Percentiles rank a stretch among this genome's conserved stretches.
Evolutionary conservation across 345 rosid genomes (phyloP).

Genomic region (Sisymbrium altissimum): DNA sequence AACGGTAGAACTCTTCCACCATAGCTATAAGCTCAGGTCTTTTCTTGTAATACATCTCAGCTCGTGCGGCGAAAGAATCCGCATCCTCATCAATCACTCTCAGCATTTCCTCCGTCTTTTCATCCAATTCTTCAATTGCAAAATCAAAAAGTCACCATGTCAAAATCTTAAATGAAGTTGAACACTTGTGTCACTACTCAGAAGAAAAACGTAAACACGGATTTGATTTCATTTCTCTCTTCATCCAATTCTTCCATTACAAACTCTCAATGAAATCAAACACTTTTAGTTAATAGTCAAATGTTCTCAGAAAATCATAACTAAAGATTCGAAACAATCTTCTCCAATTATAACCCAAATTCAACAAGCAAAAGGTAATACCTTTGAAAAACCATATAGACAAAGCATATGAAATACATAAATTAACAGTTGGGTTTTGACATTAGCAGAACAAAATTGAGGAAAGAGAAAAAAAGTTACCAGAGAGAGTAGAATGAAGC

Average conservation of each 20-base stretch:
- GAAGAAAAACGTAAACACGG: not conserved
- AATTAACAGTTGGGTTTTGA: not conserved
- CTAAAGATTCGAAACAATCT: not conserved
- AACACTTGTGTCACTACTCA: not conserved
- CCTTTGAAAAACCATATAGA: not conserved
- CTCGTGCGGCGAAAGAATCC: constrained; percentile 33
- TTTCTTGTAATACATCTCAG: constrained; percentile 40
- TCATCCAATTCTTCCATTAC: not conserved
- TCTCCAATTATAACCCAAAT: not conserved
- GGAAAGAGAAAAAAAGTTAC: constrained; percentile 3
- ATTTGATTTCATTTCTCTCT: not conserved
- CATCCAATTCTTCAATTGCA: constrained; percentile 29
- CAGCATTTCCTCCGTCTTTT: constrained; percentile 27
- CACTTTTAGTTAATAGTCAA: not conserved
- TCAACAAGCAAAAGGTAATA: not conserved
- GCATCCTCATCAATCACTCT: constrained; percentile 38
- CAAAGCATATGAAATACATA: not conserved
- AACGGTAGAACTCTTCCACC: constrained; percentile 35
- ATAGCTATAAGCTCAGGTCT: constrained; percentile 35
- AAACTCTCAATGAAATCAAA: not conserved
- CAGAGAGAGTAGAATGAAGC: constrained; percentile 37
- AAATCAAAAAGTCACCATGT: not conserved
- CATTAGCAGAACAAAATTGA: not conserved
- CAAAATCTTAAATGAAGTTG: not conserved
- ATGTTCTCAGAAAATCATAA: not conserved